phyloP scores from a whole-genome alignment of 768 basidiomycete species.

The Calvatia gigantea region DNA sequence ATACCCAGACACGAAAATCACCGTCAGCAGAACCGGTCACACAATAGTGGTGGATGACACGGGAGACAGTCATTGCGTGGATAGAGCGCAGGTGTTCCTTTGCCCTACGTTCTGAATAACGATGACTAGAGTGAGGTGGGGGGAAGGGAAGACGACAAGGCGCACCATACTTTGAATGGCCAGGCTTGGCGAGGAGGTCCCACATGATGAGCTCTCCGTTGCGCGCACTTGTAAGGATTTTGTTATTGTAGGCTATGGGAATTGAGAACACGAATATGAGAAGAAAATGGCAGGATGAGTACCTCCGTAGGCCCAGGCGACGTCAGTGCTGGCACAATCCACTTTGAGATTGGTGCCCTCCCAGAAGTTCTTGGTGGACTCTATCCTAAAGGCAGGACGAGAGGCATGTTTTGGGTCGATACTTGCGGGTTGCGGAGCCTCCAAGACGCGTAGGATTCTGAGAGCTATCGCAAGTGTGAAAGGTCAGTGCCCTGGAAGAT shows the following conservation, averaged over 20 bases:
- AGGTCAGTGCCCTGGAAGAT: neutral
- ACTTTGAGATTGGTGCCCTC: constrained; percentile 74
- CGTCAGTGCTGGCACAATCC: constrained; percentile 74
- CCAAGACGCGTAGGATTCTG: constrained; percentile 55
- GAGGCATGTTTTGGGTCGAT: constrained; percentile 48
- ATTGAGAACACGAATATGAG: constrained; percentile 11
- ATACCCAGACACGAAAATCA: constrained; percentile 76
- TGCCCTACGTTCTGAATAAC: constrained; percentile 50
- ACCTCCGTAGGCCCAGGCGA: constrained; percentile 78
- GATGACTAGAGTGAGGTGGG: constrained; percentile 1
- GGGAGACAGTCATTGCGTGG: constrained; percentile 63
- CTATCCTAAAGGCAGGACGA: constrained; percentile 53
- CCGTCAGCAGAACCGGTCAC: constrained; percentile 82
- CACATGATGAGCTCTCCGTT: constrained; percentile 85
- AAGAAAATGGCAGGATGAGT: constrained; percentile 16
- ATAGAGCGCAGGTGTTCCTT: constrained; percentile 74
- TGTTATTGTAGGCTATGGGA: constrained; percentile 59
- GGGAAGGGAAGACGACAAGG: neutral
- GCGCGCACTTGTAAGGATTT: constrained; percentile 74
- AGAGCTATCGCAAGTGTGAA: constrained; percentile 37
- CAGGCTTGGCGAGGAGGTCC: constrained; percentile 70
- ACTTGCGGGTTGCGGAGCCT: constrained; percentile 34
- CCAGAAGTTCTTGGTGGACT: constrained; percentile 75
- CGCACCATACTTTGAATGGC: constrained; percentile 68
- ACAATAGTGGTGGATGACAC: constrained; percentile 66